Conservation (phyloP, 2,329 filamentous ascomycete species). For the Mycosphaerella sp. region DNA sequence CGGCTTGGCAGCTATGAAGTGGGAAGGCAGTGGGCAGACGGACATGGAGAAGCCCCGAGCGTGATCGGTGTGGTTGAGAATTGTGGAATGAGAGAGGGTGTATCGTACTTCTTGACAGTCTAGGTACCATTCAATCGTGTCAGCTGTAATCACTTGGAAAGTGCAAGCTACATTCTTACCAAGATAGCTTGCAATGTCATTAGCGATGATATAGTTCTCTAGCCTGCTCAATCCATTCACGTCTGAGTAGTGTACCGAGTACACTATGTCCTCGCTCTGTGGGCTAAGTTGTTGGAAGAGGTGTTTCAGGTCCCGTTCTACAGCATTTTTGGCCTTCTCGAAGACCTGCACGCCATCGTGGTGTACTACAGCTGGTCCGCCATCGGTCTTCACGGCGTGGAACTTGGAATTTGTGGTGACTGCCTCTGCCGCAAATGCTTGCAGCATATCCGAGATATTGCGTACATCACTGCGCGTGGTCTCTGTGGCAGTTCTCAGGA, state of each 20-base stretch:
- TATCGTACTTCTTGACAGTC: slow-evolving; percentile 29
- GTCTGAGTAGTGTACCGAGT: slow-evolving; percentile 34
- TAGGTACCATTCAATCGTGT: slow-evolving; percentile 6
- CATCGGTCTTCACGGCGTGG: slow-evolving; percentile 28
- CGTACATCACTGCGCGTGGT: slow-evolving; percentile 26
- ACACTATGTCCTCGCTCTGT: slow-evolving; percentile 23
- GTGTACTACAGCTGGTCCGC: slow-evolving; percentile 27
- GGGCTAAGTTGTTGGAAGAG: slow-evolving; percentile 22
- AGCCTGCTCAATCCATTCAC: slow-evolving; percentile 33
- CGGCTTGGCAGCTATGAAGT: slow-evolving; percentile 26
- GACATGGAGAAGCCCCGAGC: slow-evolving; percentile 34
- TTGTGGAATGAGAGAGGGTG: slow-evolving; percentile 32
- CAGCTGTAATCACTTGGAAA: background rate
- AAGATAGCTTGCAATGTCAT: slow-evolving; percentile 31
- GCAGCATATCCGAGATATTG: slow-evolving; percentile 26
- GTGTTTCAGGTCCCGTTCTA: slow-evolving; percentile 29
- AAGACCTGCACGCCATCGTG: slow-evolving; percentile 25
- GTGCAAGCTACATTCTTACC: slow-evolving; percentile 18
- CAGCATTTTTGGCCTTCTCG: slow-evolving; percentile 30
- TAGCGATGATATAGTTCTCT: slow-evolving; percentile 35
- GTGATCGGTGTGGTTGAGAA: slow-evolving; percentile 27
- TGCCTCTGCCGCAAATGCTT: slow-evolving; percentile 26
- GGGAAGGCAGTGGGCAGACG: slow-evolving; percentile 25
- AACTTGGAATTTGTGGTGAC: slow-evolving; percentile 29
- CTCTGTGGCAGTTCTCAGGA: slow-evolving; percentile 29